These are phyloP conservation scores for Xylariaceae sp. DNA, from an alignment of 2,329 filamentous ascomycete genomes.

Conservation along the genomic window DNA sequence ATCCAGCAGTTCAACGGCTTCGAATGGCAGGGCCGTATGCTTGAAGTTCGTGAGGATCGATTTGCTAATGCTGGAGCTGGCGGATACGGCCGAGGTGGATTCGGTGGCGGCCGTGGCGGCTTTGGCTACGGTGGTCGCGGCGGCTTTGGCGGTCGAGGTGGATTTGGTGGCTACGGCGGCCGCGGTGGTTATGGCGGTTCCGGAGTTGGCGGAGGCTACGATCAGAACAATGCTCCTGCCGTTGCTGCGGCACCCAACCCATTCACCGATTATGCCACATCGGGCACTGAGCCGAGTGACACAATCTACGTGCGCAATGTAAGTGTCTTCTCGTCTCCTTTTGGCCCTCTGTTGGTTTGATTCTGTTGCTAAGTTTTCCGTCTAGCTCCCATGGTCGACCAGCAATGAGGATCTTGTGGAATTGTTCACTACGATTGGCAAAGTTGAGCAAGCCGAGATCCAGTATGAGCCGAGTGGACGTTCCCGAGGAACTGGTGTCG, in stretches of 20 bases:
- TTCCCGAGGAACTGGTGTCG: constrained; percentile 92
- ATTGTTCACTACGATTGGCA: constrained; percentile 94
- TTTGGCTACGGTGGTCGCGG: constrained; percentile 44
- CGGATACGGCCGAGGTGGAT: constrained; percentile 49
- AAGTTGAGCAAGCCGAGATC: constrained; percentile 97
- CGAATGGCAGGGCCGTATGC: constrained; percentile 89
- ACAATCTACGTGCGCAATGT: constrained; percentile 96
- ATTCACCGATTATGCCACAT: constrained; percentile 88
- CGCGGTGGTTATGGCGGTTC: constrained; percentile 38
- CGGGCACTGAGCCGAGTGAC: constrained; percentile 76
- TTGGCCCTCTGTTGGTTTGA: constrained; percentile 10
- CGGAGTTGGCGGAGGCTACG: constrained; percentile 11
- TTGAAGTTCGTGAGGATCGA: constrained; percentile 94
- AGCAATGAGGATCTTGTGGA: constrained; percentile 97
- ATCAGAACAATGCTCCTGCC: constrained; percentile 24
- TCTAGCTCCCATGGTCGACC: constrained; percentile 92
- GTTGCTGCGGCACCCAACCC: constrained; percentile 66
- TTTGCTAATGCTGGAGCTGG: constrained; percentile 66
- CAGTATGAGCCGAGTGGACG: constrained; percentile 96
- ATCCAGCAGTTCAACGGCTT: constrained; percentile 98
- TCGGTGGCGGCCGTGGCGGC: constrained; percentile 44
- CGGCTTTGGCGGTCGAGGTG: constrained; percentile 40
- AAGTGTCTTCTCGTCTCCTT: constrained; percentile 41
- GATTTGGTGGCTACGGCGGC: constrained; percentile 39
- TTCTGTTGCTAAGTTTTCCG: constrained; percentile 20